A percentile compares a stretch with the other conserved stretches of the same genome.
Evolutionary conservation across 2,329 filamentous ascomycete species (phyloP).

Genomic region (Aspergillus bombycis): DNA sequence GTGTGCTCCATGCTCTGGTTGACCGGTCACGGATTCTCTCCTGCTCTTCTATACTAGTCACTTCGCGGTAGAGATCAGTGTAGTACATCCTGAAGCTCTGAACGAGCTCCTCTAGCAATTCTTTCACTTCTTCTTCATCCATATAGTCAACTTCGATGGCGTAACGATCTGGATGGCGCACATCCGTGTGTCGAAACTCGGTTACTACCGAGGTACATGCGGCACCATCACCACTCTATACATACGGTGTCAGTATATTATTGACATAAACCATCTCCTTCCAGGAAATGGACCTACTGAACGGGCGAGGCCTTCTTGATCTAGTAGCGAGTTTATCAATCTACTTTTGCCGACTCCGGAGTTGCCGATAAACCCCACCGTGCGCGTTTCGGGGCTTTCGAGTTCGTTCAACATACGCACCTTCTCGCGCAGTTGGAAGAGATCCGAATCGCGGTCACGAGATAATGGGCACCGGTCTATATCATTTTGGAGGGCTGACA

Average conservation of each 20-base stretch:
- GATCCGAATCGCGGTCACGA: not conserved
- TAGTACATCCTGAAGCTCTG: conserved; percentile 13
- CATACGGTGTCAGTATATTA: not conserved
- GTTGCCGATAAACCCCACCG: conserved; percentile 22
- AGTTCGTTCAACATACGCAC: not conserved
- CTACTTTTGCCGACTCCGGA: conserved; percentile 20
- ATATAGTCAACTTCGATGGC: conserved; percentile 22
- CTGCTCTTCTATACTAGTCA: conserved; percentile 12
- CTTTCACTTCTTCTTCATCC: conserved; percentile 16
- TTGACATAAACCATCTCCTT: no score
- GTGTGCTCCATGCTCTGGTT: conserved; percentile 16
- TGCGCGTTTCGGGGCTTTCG: conserved; percentile 15
- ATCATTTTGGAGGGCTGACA: conserved; percentile 12
- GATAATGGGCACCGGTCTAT: not conserved
- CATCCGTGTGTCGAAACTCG: conserved; percentile 21
- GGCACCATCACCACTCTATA: conserved; percentile 16
- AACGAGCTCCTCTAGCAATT: conserved; percentile 22
- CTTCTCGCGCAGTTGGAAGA: not conserved
- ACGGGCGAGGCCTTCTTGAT: conserved; percentile 6
- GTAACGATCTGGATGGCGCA: conserved; percentile 10
- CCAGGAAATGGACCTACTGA: not conserved
- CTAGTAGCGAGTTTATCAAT: conserved; percentile 14
- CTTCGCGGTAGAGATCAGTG: conserved; percentile 11
- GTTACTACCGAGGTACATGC: conserved; percentile 26
- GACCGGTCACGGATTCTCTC: conserved; percentile 9